phyloP scores from a whole-genome alignment of 108 stramenopile genomes.

The Schizochytrium sp. region DNA sequence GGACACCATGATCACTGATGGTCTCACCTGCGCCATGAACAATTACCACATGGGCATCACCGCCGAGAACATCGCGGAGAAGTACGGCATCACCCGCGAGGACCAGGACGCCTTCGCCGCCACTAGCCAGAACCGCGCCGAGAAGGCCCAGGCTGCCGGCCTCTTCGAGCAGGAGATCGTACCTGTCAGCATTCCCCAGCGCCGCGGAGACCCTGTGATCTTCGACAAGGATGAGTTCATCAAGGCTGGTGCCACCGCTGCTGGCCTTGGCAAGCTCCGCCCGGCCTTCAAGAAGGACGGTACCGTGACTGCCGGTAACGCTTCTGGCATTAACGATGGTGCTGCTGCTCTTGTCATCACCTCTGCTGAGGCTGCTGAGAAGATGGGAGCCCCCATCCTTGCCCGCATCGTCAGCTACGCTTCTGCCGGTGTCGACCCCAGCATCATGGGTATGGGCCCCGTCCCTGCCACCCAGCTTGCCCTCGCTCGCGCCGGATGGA shows the following conservation, averaged over 20 bases:
- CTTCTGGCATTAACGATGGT: conserved; percentile 96
- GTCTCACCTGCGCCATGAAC: conserved; percentile 81
- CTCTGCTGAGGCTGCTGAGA: conserved; percentile 84
- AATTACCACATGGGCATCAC: conserved; percentile 96
- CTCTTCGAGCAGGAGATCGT: conserved; percentile 90
- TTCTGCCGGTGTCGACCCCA: conserved; percentile 74
- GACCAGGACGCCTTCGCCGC: conserved; percentile 63
- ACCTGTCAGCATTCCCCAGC: conserved; percentile 85
- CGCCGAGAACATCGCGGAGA: conserved; percentile 92
- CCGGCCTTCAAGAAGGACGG: conserved; percentile 96
- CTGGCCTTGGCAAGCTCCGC: conserved; percentile 78
- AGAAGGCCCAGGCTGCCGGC: conserved; percentile 69
- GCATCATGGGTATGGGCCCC: conserved; percentile 78
- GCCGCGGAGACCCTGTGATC: conserved; percentile 81
- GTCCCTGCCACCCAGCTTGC: conserved; percentile 57
- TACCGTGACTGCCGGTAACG: conserved; percentile 93
- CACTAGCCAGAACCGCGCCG: conserved; percentile 36
- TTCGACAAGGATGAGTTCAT: conserved; percentile 95
- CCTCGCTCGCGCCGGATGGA: conserved; percentile 24
- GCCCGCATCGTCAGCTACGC: conserved; percentile 72
- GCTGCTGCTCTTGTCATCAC: conserved; percentile 91
- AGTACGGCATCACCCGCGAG: conserved; percentile 85
- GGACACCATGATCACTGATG: conserved; percentile 73
- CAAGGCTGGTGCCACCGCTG: conserved; percentile 69
- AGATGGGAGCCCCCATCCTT: conserved; percentile 85